Base-by-base conservation (phyloP, 2,329 filamentous ascomycete genomes). In the Ascosphaera pollenicola region DNA sequence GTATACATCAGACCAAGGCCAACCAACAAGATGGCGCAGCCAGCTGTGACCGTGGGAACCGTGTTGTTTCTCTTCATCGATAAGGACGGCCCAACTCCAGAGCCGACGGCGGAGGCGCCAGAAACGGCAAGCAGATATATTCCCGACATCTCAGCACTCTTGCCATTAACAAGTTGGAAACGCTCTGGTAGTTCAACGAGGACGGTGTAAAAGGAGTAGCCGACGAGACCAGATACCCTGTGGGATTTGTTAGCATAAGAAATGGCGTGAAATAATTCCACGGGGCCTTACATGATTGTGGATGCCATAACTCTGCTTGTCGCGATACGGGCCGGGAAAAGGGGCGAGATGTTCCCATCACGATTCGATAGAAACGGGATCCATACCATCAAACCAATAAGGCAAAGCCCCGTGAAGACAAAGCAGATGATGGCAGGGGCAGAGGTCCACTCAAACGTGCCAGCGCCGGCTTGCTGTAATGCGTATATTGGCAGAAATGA, bases 241-340 rank as follows among this genome's bases (percentile, higher is more conserved):
- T 5, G 21, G 10, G 4, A 5, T 24, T 24, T 24, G 21, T 24
- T 24, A 24, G 21, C 21, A 5, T 52, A 43, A 58, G 60, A 3
- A 44, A 45, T 19, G 35, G 19, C n/a, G 28, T 17, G 38, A 43
- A 24, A 46, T 34, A 5, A 44, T 36, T 1, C 44, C 45, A 38
- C 30, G 39, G 40, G 3, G 5, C 51, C 54, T 46, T 41, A 59
- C 54, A 54, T 32, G n/a, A 59, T 44, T 32, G 59, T 47, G 2
- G 44, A 49, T n/a, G 49, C 46, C 21, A 56, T 49, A 2, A 51
- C 43, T 15, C 54, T 47, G 36, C 51, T 49, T n/a, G 49, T 51
- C 30, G 54, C 42, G 10, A 57, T 42, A 11, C 52, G 45, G 37
- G 50, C 44, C 15, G 57, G 56, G 38, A 61, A 60, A 17, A 61